Conservation (phyloP, 2,329 filamentous ascomycete species). For the Colletotrichum sp. region DNA sequence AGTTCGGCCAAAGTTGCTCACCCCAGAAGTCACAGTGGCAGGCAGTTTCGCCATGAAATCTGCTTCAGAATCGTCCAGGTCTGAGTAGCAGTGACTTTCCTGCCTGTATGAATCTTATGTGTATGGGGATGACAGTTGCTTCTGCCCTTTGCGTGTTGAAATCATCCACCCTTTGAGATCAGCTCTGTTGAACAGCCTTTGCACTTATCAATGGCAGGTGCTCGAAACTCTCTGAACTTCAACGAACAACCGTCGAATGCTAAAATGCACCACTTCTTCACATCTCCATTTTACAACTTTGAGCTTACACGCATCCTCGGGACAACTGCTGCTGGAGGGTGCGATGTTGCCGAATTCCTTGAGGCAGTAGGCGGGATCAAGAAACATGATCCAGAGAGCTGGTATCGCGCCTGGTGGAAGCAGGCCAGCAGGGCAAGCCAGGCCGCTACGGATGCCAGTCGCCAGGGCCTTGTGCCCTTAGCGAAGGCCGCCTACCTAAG, state of each 20-base stretch:
- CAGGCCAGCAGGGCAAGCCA: constrained; percentile 37
- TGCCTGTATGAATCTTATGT: not conserved
- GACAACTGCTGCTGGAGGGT: constrained; percentile 36
- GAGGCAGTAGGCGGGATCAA: constrained; percentile 41
- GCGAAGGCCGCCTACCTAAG: constrained; percentile 42
- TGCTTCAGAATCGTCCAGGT: not conserved
- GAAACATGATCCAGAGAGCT: constrained; percentile 40
- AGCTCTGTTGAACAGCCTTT: not conserved
- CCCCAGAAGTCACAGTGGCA: not conserved
- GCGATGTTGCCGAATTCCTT: constrained; percentile 45
- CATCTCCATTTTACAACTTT: constrained; percentile 44
- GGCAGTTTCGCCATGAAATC: not conserved
- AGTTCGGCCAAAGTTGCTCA: not conserved
- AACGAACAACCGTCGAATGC: not conserved
- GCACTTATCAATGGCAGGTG: not conserved
- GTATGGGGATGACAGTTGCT: not conserved
- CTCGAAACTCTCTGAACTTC: not conserved
- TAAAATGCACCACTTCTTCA: constrained; percentile 18
- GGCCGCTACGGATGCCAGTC: constrained; percentile 31
- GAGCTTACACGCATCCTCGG: constrained; percentile 45
- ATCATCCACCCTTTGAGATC: not conserved
- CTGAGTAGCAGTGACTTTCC: not conserved
- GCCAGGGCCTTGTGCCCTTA: constrained; percentile 31
- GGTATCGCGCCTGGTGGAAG: constrained; percentile 40
- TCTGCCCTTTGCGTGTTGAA: not conserved